These are phyloP conservation scores for Aspergillus chevalieri DNA, from an alignment of 2,329 filamentous ascomycete genomes.

Conservation along the genomic window DNA sequence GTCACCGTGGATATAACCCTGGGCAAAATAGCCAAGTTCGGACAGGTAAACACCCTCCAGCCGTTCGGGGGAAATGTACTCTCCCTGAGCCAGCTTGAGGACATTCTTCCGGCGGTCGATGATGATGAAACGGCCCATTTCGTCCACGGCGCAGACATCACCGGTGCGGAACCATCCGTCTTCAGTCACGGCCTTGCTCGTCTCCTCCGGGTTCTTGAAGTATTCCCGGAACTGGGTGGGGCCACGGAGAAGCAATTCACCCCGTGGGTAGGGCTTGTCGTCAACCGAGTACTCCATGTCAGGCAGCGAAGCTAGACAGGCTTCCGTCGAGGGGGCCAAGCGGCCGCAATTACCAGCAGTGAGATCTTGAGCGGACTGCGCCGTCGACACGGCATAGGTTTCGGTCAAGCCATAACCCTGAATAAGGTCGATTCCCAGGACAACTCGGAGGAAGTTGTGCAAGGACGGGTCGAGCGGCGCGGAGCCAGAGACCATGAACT, in stretches of 20 bases:
- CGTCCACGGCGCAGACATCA: constrained; percentile 82
- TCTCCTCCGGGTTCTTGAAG: constrained; percentile 85
- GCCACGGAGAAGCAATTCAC: constrained; percentile 79
- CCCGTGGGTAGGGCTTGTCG: constrained; percentile 83
- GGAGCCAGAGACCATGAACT: constrained; percentile 76
- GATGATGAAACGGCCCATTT: constrained; percentile 79
- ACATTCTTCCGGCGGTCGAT: constrained; percentile 98
- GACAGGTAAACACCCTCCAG: constrained; percentile 92
- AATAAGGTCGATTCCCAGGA: constrained; percentile 68
- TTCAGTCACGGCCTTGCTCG: constrained; percentile 68
- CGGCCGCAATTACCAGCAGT: constrained; percentile 75
- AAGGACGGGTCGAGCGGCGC: constrained; percentile 84
- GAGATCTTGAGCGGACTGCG: constrained; percentile 66
- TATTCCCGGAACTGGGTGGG: constrained; percentile 79
- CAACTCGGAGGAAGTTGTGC: constrained; percentile 80
- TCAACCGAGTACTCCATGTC: constrained; percentile 89
- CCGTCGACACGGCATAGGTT: constrained; percentile 70
- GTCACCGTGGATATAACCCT: constrained; percentile 88
- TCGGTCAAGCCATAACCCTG: constrained; percentile 96
- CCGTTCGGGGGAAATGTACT: constrained; percentile 95
- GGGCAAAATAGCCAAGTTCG: constrained; percentile 68
- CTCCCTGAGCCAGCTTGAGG: constrained; percentile 94
- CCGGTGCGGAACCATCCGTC: constrained; percentile 98
- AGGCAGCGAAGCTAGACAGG: constrained; percentile 77
- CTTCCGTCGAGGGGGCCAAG: constrained; percentile 61